Conservation (phyloP, 2,329 filamentous ascomycete species). For the Escovopsis sp. region DNA sequence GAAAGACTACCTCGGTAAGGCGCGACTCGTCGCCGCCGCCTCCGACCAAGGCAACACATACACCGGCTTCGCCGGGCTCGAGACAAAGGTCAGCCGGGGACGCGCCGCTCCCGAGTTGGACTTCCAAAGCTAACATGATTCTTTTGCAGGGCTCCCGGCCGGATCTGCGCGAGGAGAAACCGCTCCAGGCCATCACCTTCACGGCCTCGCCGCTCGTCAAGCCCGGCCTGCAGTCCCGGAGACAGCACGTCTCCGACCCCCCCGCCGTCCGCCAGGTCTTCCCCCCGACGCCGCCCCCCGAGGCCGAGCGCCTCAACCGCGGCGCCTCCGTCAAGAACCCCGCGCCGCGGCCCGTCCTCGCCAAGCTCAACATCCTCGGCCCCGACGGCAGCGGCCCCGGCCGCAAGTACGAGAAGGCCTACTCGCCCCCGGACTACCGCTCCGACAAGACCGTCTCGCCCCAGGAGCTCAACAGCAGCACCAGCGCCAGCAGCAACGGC, state of each 20-base stretch:
- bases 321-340: conserved; percentile 44
- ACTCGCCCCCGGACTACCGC: conserved; percentile 27
- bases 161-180: conserved; percentile 32
- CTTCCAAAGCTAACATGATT: conserved; percentile 1
- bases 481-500: no score
- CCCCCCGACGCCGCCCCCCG: conserved; percentile 95
- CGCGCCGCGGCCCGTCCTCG: conserved; percentile 44
- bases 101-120: not conserved
- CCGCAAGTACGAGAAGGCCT: conserved; percentile 41
- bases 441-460: not conserved
- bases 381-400: conserved; percentile 24
- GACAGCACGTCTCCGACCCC: conserved; percentile 67
- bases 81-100: conserved; percentile 47
- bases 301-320: conserved; percentile 56
- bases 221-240: conserved; percentile 61
- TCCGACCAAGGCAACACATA: conserved; percentile 69
- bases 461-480: not conserved
- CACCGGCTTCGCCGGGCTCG: conserved; percentile 66
- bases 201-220: conserved; percentile 89
- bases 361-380: conserved; percentile 48
- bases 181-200: conserved; percentile 73
- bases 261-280: conserved; percentile 69
- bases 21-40: conserved; percentile 81
- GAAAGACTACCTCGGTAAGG: conserved; percentile 94
- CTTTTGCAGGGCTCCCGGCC: conserved; percentile 17